phyloP scores from a whole-genome alignment of 2,329 filamentous ascomycete genomes.

The Ophiostoma ips region DNA sequence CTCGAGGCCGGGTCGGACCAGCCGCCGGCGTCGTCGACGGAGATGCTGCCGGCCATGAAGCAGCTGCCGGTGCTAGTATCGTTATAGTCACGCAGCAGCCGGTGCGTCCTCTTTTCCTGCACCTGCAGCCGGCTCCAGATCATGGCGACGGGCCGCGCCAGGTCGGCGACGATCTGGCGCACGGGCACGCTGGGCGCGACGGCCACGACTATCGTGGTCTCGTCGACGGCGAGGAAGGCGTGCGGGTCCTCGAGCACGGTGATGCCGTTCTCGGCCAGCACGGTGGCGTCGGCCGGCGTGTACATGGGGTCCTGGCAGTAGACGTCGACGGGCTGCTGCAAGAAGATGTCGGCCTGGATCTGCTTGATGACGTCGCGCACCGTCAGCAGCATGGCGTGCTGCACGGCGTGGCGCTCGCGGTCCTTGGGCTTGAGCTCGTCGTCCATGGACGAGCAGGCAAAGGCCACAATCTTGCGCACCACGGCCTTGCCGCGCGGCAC shows the following conservation, averaged over 20 bases:
- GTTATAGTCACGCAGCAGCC: too few species aligned
- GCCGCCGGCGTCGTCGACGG: conserved; percentile 10
- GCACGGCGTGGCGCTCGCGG: conserved; percentile 5
- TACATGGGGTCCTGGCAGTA: conserved; percentile 19
- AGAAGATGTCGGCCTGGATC: conserved; percentile 3
- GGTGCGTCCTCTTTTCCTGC: neutral
- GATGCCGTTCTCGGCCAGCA: conserved; percentile 16
- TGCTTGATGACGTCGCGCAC: conserved; percentile 11
- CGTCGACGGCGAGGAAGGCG: conserved; percentile 21
- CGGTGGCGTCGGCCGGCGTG: conserved; percentile 11
- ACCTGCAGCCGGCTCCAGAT: conserved; percentile 14
- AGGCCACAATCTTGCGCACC: conserved; percentile 11
- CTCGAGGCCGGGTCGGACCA: conserved; percentile 11
- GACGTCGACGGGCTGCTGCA: conserved; percentile 1
- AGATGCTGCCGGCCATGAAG: neutral
- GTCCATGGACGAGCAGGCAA: conserved; percentile 11
- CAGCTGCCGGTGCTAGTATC: neutral
- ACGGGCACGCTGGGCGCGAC: conserved; percentile 18
- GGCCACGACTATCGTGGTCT: conserved; percentile 18
- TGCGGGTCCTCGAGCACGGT: conserved; percentile 19
- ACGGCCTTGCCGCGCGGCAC: conserved; percentile 1
- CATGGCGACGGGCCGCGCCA: conserved; percentile 20
- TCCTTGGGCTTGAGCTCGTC: conserved; percentile 3
- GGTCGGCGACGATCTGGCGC: conserved; percentile 21
- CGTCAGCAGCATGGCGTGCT: conserved; percentile 14